Evolutionary conservation across 805 yeast species (phyloP).

Genomic region (Yarrowia bubula): DNA sequence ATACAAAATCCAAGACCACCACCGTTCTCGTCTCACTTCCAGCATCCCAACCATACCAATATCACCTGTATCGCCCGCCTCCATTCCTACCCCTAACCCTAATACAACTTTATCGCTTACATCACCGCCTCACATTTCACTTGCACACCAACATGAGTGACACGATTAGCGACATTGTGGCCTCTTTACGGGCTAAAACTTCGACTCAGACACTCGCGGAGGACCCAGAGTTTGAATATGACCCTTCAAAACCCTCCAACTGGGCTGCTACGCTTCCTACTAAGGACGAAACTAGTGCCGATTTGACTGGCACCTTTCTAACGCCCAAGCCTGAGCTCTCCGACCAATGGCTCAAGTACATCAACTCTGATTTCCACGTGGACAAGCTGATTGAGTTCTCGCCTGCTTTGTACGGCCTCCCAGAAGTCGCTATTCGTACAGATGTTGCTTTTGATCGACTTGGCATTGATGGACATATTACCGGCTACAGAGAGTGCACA

Average conservation of each 20-base stretch:
- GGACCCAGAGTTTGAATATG: background rate
- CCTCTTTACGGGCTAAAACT: background rate
- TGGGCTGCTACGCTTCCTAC: background rate
- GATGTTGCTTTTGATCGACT: constrained; percentile 55
- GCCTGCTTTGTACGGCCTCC: background rate
- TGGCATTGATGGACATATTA: constrained; percentile 72
- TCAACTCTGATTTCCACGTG: constrained; percentile 3
- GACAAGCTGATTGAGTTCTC: constrained; percentile 24
- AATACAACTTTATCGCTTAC: background rate
- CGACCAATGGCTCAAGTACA: background rate
- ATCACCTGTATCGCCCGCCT: background rate
- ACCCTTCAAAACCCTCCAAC: background rate
- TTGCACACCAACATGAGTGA: background rate
- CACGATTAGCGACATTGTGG: background rate
- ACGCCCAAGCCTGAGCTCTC: constrained; percentile 8
- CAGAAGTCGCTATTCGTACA: background rate
- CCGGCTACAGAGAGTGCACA: constrained; percentile 61
- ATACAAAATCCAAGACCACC: too few relatives aligned
- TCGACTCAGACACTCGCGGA: background rate
- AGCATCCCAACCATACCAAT: too few relatives aligned
- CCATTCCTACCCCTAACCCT: background rate
- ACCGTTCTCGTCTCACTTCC: background rate
- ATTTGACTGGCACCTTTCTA: background rate
- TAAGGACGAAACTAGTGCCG: background rate
- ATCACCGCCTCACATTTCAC: background rate